Base-by-base conservation (phyloP, 139 green algal species). In the Coelastrella sp. region DNA sequence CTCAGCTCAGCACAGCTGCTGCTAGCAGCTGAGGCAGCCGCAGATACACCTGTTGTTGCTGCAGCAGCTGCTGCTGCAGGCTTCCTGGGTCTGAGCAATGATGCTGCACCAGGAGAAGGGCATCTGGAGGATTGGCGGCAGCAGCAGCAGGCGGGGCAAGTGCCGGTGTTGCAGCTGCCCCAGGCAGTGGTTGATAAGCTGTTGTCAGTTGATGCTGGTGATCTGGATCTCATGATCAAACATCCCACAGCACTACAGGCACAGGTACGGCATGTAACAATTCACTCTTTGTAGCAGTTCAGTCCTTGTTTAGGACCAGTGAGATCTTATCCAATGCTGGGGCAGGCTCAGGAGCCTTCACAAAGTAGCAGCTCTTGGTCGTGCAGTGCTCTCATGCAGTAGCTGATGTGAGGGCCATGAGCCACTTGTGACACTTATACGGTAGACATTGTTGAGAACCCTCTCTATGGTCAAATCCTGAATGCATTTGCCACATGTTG, bases 241-340 rank as follows among this genome's bases (percentile, higher is more conserved):
- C 83, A 88, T 61, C 83, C 83, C 10, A 22, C 8, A 32, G 83
- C 83, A 88, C 83, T 88, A 68, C 83, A 88, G 68, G 83, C 68
- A 58, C 83, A 79, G 82, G 82, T 87, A 60, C 4, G n/a, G 6
- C 57, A 17, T 22, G 14, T 22, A 8, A 6, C 8, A 32, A 14
- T 32, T 47, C 68, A 76, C 16, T 4, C 3, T 22, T 10, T 32
- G 68, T 8, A 32, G 5, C 11, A 19, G 10, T 19, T 19, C 61
- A 71, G 61, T 71, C 61, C 61, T 71, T 71, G 11, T 71, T 10
- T 13, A 71, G 61, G 10, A 71, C 10, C 61, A 71, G 61, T 13
- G 32, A 47, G 32, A 47, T 47, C 32, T 47, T 47, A 47, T 47
- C 32, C 32, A 47, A 47, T 47, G 32, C 32, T 47, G 32, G 32